Percentiles rank a stretch among this genome's conserved stretches.
phyloP scores from a whole-genome alignment of 2,329 filamentous ascomycete genomes.

The Ploettnerulaceae sp. region DNA sequence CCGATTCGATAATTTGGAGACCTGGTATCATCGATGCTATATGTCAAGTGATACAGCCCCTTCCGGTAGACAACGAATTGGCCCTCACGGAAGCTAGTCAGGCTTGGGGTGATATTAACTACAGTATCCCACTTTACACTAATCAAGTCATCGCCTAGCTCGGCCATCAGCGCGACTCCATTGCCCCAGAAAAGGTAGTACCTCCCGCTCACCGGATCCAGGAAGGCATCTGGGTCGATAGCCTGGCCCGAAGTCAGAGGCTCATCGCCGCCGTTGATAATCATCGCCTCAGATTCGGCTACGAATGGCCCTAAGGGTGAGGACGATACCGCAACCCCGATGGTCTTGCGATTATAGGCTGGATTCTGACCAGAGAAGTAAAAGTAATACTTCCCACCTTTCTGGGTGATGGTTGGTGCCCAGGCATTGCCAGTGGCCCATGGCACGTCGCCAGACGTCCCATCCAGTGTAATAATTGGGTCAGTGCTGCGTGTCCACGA shows the following conservation, averaged over 20 bases:
- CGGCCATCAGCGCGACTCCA: constrained; percentile 1
- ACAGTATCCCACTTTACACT: constrained; percentile 9
- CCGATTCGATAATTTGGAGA: constrained; percentile 8
- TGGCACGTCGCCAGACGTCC: constrained; percentile 7
- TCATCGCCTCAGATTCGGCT: constrained; percentile 4
- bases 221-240: constrained; percentile 4
- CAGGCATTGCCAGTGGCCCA: constrained; percentile 10
- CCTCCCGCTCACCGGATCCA: constrained; percentile 1
- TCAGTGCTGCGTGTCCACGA: constrained; percentile 4
- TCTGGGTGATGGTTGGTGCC: constrained; percentile 8
- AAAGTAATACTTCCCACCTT: constrained; percentile 7
- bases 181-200: constrained; percentile 12
- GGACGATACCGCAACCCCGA: constrained; percentile 4
- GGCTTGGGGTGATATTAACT: constrained; percentile 3
- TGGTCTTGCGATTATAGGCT: constrained; percentile 7
- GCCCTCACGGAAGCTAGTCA: constrained; percentile 8
- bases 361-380: constrained; percentile 10
- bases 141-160: constrained; percentile 2
- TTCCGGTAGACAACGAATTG: constrained; percentile 5
- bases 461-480: constrained; percentile 6
- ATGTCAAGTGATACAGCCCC: constrained; percentile 9
- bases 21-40: constrained; percentile 7
- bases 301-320: constrained; percentile 3
- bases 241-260: constrained; percentile 5
- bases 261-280: constrained; percentile 5